Base-by-base conservation (phyloP, 306 rosid species). In the Glycine tomentella region DNA sequence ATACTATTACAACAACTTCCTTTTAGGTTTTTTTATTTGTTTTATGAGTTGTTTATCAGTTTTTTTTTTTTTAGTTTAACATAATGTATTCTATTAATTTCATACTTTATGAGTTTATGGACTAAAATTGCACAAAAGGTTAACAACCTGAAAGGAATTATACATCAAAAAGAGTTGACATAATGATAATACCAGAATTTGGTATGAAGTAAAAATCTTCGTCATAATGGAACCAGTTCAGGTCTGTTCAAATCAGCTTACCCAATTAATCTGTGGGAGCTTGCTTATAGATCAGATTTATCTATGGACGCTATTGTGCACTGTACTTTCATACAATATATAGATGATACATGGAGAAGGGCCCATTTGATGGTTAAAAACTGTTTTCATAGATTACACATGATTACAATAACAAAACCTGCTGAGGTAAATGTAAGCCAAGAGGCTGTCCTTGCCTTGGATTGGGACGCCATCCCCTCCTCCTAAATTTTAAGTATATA, bases 361-460 rank as follows among this genome's bases (percentile, higher is more conserved):
- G 49, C 53, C 57, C 69, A 31, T 58, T 58, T 33, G 80, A 49
- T 68, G 25, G 48, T 72, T 62, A 20, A 38, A 55, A 68, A 40
- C 16, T 17, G 17, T 55, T 17, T 78, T 55, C 64, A 69, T 40
- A 6, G 12, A 44, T 16, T 44, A 3, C 16, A 10, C 52, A 12
- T 11, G 72, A 16, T 53, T 8, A 3, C 3, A 34, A 3, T 34
- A 34, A 34, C 38, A 34, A 34, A 34, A 34, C 4, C 38, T 34
- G 38, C 38, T 34, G 38, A 34, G 44, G 44, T 38, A 38, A 38
- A 38, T 4, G 44, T 38, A 38, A 38, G 44, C 44, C 44, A 4
- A 38, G 7, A 38, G 44, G 44, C 44, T 38, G 4, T 38, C 44
- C 6, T 5, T 38, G 6, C 1, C 44, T 38, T 38, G 44, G 44